phyloP scores from a whole-genome alignment of 2,329 filamentous ascomycete species.

The Colletotrichum sp. region DNA sequence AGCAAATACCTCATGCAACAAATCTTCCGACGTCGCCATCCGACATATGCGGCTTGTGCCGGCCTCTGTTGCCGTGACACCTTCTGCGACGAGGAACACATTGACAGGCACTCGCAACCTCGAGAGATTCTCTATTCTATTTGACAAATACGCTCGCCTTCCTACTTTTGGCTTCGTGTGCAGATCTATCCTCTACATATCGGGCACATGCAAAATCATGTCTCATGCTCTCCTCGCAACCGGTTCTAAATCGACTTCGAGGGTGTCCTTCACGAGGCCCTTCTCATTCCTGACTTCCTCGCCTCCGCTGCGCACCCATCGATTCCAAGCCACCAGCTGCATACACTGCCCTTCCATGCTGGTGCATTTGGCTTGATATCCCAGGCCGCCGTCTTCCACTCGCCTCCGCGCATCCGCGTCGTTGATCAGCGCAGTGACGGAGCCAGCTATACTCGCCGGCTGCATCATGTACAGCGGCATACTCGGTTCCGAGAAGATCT shows the following conservation, averaged over 20 bases:
- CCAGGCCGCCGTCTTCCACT: conserved; percentile 45
- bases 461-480: conserved; percentile 43
- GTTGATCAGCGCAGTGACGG: conserved; percentile 39
- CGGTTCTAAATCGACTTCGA: conserved; percentile 15
- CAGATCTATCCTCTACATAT: background rate
- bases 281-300: background rate
- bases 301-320: conserved; percentile 5
- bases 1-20: background rate
- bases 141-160: background rate
- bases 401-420: conserved; percentile 39
- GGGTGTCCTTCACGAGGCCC: conserved; percentile 9
- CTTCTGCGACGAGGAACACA: background rate
- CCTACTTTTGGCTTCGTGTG: background rate
- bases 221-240: conserved; percentile 10
- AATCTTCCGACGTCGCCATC: background rate
- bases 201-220: background rate
- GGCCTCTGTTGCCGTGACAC: background rate
- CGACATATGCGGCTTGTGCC: background rate
- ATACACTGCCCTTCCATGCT: conserved; percentile 46
- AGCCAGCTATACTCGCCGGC: conserved; percentile 41
- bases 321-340: conserved; percentile 46
- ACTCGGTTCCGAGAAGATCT: conserved; percentile 32
- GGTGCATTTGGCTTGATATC: conserved; percentile 39
- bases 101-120: background rate
- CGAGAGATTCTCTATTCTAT: background rate